Evolutionary conservation across 2,329 filamentous ascomycete species (phyloP).

Genomic region (Fusarium udum): DNA sequence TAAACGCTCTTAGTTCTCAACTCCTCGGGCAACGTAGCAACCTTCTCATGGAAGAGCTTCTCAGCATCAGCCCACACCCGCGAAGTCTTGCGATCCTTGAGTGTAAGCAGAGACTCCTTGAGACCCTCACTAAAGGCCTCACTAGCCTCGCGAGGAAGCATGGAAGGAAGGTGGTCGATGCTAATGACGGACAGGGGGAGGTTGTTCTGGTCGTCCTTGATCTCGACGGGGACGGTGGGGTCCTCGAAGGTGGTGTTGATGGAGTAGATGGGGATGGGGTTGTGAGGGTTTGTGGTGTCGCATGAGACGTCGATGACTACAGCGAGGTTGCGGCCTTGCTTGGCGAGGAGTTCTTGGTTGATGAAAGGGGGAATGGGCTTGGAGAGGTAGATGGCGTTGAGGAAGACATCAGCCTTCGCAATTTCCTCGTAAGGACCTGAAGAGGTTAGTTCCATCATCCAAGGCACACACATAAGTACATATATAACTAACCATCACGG

Average conservation of each 20-base stretch:
- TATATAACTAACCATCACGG: conserved; percentile 59
- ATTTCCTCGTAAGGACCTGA: conserved; percentile 77
- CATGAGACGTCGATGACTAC: conserved; percentile 84
- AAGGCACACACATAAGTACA: background rate
- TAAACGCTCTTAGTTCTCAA: conserved; percentile 38
- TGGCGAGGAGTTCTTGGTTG: conserved; percentile 71
- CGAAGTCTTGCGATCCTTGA: conserved; percentile 78
- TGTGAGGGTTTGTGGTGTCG: conserved; percentile 78
- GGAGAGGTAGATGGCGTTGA: conserved; percentile 81
- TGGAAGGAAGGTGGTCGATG: conserved; percentile 85
- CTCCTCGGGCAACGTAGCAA: conserved; percentile 50
- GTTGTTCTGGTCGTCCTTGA: conserved; percentile 59
- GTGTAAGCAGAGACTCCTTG: conserved; percentile 77
- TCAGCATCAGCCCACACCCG: conserved; percentile 88
- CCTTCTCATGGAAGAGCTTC: conserved; percentile 85
- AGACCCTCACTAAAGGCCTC: conserved; percentile 85
- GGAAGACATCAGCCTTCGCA: conserved; percentile 76
- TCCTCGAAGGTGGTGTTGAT: conserved; percentile 87
- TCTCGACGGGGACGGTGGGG: conserved; percentile 81
- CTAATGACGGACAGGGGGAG: conserved; percentile 81
- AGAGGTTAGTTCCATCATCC: background rate
- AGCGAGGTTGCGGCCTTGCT: conserved; percentile 74
- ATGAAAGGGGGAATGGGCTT: conserved; percentile 82
- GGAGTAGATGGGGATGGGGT: conserved; percentile 80
- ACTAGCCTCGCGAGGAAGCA: conserved; percentile 86